Evolutionary conservation across 768 basidiomycete species (phyloP), one percentile per base, ranked within the genome.

Genomic region (Calocybe gangraenosa): DNA sequence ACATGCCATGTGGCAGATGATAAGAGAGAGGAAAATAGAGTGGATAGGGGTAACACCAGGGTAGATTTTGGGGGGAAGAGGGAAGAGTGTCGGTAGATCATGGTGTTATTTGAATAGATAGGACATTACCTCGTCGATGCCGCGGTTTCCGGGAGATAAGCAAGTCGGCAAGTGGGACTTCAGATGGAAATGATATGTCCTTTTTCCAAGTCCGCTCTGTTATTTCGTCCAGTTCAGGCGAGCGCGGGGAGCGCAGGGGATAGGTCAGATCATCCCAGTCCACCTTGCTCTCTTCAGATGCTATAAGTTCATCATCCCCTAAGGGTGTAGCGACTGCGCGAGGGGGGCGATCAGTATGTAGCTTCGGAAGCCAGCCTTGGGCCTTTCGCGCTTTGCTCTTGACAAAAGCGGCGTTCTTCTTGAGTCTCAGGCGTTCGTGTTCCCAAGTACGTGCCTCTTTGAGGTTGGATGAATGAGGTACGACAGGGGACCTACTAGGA

Each of bases 381-480:
- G 40, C 58, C 58, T 71, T 72, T 42, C 61, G 62, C 21, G 65
- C 64, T 40, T 60, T 58, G 56, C 59, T 58, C 58, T 65, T 63
- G 38, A 63, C 62, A 44, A 67, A 50, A 42, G 71, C 71, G 15
- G 64, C 66, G 21, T 70, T 65, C 58, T 69, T 69, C 68, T 70
- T 75, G 30, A 60, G 54, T 41, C 68, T 65, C 59, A 77, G 73
- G 39, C 76, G 57, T 42, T 73, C 69, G 52, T 74, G 75, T 59
- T 78, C 76, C 55, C 63, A 72, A 7, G 72, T 71, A 11, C 75
- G 71, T 33, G 64, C 46, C 52, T 75, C 74, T 60, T 71, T 73
- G 49, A 60, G 40, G 50, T 57, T 57, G 34, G n/a, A 14, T 21
- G 49, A 36, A 40, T 37, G 25, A 6, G 49, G 51, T 10, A 53